Percentiles rank a stretch among this genome's conserved stretches.
phyloP scores from a whole-genome alignment of 768 basidiomycete genomes.

The Austroboletus eburneus region DNA sequence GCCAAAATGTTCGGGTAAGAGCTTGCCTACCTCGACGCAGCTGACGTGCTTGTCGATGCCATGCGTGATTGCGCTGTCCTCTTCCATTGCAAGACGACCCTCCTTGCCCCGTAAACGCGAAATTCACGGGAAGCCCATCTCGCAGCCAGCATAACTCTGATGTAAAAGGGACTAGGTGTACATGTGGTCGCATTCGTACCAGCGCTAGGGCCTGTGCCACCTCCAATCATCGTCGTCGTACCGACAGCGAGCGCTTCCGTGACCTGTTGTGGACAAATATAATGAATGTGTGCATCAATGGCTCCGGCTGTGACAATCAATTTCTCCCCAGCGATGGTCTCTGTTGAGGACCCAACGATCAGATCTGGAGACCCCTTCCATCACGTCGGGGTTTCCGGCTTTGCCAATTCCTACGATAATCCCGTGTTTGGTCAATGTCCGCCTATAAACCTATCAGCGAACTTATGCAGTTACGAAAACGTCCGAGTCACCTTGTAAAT shows the following conservation, averaged over 20 bases:
- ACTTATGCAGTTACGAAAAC: not conserved
- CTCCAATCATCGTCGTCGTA: conserved; percentile 92
- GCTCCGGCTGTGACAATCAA: conserved; percentile 92
- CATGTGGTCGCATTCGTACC: conserved; percentile 91
- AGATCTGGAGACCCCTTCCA: conserved; percentile 75
- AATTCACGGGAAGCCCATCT: conserved; percentile 91
- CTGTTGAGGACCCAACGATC: conserved; percentile 86
- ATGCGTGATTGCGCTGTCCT: no score
- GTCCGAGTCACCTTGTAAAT: conserved; percentile 74
- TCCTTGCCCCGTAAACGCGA: conserved; percentile 98
- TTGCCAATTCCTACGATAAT: conserved; percentile 89
- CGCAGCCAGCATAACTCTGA: conserved; percentile 86
- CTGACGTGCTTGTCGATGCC: no score
- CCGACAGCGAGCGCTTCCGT: conserved; percentile 79
- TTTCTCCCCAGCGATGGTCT: conserved; percentile 94
- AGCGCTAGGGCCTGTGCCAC: conserved; percentile 91
- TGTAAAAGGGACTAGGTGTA: conserved; percentile 85
- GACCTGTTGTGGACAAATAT: conserved; percentile 92
- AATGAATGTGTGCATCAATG: conserved; percentile 90
- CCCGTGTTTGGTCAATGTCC: conserved; percentile 90
- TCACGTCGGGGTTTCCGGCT: conserved; percentile 93
- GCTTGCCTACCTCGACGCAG: no score
- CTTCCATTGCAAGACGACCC: no score
- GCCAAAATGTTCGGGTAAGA: no score
- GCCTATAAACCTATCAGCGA: conserved; percentile 48